Percentiles rank a stretch among this genome's conserved stretches.
Evolutionary conservation across 257 asterid species (phyloP).

Genomic region (Handroanthus guayacan): DNA sequence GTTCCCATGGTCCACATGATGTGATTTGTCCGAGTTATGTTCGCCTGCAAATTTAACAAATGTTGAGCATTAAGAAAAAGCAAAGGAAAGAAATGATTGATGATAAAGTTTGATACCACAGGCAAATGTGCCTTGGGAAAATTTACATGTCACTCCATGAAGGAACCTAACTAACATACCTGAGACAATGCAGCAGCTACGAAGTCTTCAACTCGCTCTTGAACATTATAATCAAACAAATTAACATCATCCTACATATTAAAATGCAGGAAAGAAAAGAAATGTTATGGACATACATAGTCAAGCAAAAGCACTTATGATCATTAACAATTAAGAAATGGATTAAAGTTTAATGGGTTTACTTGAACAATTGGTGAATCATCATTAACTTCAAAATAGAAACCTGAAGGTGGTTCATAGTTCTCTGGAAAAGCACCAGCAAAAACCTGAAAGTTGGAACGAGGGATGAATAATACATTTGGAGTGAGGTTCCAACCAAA

Average conservation of each 20-base stretch:
- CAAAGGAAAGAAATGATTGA: neutral
- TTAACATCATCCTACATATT: slow-evolving; percentile 45
- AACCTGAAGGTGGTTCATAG: slow-evolving; percentile 58
- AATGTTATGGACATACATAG: neutral
- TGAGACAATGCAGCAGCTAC: slow-evolving; percentile 56
- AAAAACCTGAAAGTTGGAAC: slow-evolving; percentile 45
- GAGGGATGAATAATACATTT: slow-evolving; percentile 6
- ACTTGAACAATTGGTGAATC: slow-evolving; percentile 53
- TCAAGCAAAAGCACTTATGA: slow-evolving; percentile 12
- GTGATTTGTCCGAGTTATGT: slow-evolving; percentile 58
- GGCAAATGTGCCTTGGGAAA: slow-evolving; percentile 2
- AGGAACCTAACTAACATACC: slow-evolving; percentile 34
- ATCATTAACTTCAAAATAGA: slow-evolving; percentile 49
- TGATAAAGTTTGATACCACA: neutral
- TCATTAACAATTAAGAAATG: slow-evolving; percentile 9
- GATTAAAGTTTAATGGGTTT: slow-evolving; percentile 17
- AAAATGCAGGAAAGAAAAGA: neutral
- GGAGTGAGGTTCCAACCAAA: slow-evolving; percentile 6
- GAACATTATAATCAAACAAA: slow-evolving; percentile 57
- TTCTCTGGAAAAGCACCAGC: slow-evolving; percentile 48
- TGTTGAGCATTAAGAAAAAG: neutral
- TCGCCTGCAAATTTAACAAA: slow-evolving; percentile 44
- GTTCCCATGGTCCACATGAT: slow-evolving; percentile 66
- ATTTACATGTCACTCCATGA: slow-evolving; percentile 1
- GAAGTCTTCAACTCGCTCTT: slow-evolving; percentile 54